phyloP scores from a whole-genome alignment of 2,329 filamentous ascomycete genomes.

The Cladophialophora chaetospira region DNA sequence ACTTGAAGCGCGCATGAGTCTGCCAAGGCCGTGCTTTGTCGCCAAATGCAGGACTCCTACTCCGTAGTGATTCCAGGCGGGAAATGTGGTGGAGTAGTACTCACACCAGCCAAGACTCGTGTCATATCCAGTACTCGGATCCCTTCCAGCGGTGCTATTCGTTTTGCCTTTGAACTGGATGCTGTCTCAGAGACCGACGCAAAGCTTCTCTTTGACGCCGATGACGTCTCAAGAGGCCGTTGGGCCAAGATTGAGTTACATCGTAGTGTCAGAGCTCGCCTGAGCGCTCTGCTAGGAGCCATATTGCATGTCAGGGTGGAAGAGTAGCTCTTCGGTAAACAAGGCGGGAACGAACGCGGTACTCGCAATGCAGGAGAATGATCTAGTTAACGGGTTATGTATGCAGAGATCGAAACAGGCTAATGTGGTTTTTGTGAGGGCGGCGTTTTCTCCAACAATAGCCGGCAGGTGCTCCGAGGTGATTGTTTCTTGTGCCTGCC shows the following conservation, averaged over 20 bases:
- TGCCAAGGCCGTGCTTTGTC: too few relatives aligned
- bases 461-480: too few relatives aligned
- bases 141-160: conserved; percentile 69
- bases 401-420: too few relatives aligned
- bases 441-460: too few relatives aligned
- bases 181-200: background rate
- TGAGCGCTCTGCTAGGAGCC: conserved; percentile 3
- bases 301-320: background rate
- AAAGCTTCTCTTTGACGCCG: background rate
- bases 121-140: conserved; percentile 95
- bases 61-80: background rate
- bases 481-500: too few relatives aligned
- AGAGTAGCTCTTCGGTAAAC: too few relatives aligned
- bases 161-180: background rate
- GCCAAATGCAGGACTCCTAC: background rate
- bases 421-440: too few relatives aligned
- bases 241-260: background rate
- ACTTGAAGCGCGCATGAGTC: too few relatives aligned
- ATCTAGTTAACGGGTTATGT: too few relatives aligned
- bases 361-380: too few relatives aligned
- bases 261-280: background rate
- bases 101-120: conserved; percentile 86
- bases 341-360: too few relatives aligned
- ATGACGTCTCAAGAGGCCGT: background rate
- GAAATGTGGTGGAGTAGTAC: conserved; percentile 38